Base-by-base conservation (phyloP, 1,139 yeast genomes). In the Pneumocystis jirovecii region DNA sequence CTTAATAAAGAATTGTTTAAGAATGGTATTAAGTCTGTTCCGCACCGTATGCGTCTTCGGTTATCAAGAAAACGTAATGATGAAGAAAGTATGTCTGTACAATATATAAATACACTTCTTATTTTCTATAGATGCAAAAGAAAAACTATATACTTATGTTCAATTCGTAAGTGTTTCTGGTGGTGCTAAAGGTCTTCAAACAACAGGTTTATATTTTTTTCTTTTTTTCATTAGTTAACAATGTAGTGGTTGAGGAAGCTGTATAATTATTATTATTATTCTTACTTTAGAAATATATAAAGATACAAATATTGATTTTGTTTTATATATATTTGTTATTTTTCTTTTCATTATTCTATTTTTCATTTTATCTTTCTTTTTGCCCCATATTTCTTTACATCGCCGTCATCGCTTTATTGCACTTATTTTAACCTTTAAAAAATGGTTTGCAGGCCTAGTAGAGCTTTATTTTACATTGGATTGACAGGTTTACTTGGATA, bases 51-150 rank as follows among this genome's bases (percentile, higher is more conserved):
- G 82, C 90, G 99, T 85, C 85, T 95, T 80, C 91, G 97, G 85
- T 91, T 95, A 83, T 90, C 97, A 71, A 91, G 98, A 89, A 93
- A 88, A 93, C 89, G 97, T 85, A 93, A 93, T 85, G 97, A 95
- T 81, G 98, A 93, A 84, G 98, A 95, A 85, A 93, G 57, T 50
- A 50, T 50, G 12, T 50, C 10, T 21, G 10, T 50, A n/a, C n/a
- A 12, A 21, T 12, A 25, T 25, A n/a, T 25, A 2, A 6, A 19
- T 17, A 1, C 1, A 25, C 10, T 7, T n/a, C 8, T 25, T 50
- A 12, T 3, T 12, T 21, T 15, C 10, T 25, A 3, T 50, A 50
- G 57, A 90, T 80, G 97, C 98, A 78, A 88, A 88, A 86, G 95
- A 90, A 83, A 90, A 91, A 82, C 86, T 95, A 80, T 95, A 89